Conservation (phyloP, 768 basidiomycete species). For the Podaxis rugospora region DNA sequence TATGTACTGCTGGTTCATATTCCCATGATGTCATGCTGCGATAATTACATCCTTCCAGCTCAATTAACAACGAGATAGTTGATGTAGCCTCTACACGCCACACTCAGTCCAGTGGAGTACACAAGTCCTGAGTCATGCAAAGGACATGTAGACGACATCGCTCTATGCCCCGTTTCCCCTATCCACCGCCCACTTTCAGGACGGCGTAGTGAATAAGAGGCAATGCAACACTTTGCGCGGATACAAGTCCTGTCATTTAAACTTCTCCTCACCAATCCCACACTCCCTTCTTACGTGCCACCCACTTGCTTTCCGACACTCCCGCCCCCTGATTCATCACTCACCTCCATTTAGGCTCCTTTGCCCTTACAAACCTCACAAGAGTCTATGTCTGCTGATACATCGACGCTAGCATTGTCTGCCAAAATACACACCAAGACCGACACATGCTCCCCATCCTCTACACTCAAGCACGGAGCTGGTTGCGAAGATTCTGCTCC, state of each 20-base stretch:
- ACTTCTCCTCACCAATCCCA: slow-evolving; percentile 2
- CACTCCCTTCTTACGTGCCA: slow-evolving; percentile 6
- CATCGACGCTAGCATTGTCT: slow-evolving; percentile 1
- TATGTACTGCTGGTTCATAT: background rate
- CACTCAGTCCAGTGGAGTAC: background rate
- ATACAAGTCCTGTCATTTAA: slow-evolving; percentile 11
- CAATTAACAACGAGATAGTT: background rate
- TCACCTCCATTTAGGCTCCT: background rate
- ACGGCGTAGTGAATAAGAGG: slow-evolving; percentile 77
- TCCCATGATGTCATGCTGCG: slow-evolving; percentile 8
- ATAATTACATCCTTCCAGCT: background rate
- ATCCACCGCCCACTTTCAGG: slow-evolving; percentile 51
- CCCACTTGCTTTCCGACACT: background rate
- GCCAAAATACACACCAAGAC: background rate
- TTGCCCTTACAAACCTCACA: background rate
- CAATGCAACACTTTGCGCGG: slow-evolving; percentile 17
- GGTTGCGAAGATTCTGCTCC: slow-evolving; percentile 80
- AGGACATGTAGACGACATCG: background rate
- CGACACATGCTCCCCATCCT: slow-evolving; percentile 6
- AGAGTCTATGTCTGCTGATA: background rate
- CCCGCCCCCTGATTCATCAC: background rate
- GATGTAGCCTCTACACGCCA: background rate
- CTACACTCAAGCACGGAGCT: slow-evolving; percentile 61
- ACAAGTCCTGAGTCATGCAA: background rate
- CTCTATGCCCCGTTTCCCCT: slow-evolving; percentile 76